Conservation (phyloP, 305 asterid species). For the Fraxinus nigra region DNA sequence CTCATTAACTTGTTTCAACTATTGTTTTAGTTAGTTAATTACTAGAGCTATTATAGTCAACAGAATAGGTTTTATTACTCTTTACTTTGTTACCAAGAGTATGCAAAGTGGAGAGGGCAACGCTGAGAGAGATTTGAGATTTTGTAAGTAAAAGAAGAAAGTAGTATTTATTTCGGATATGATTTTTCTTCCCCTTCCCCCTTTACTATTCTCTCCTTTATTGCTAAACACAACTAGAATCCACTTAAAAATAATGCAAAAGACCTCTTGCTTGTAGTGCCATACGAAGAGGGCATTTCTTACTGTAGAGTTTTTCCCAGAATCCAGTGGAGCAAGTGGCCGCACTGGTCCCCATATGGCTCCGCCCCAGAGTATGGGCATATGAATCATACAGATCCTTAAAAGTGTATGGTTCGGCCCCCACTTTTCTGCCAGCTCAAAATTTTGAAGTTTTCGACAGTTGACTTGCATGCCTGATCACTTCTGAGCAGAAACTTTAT, state of each 20-base stretch:
- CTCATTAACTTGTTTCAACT: background rate
- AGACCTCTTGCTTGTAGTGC: background rate
- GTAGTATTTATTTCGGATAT: background rate
- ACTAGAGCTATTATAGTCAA: background rate
- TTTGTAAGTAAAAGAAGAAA: too few relatives aligned
- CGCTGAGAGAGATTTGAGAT: too few relatives aligned
- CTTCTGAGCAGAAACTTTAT: background rate
- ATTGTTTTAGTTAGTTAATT: too few relatives aligned
- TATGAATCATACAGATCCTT: background rate
- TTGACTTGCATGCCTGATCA: background rate
- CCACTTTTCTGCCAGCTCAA: background rate
- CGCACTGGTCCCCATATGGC: background rate
- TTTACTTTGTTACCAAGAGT: background rate
- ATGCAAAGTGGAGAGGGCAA: background rate
- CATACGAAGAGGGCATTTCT: background rate
- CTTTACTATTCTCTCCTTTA: too few relatives aligned
- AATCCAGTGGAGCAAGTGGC: background rate
- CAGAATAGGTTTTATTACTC: background rate
- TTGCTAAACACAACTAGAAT: background rate
- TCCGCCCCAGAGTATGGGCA: background rate
- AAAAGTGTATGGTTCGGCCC: background rate
- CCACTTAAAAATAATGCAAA: background rate
- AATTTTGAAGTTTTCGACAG: background rate
- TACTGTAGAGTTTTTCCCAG: background rate
- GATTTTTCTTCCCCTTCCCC: background rate